phyloP scores from a whole-genome alignment of 768 basidiomycete species.

The Boletus eberwhitei region DNA sequence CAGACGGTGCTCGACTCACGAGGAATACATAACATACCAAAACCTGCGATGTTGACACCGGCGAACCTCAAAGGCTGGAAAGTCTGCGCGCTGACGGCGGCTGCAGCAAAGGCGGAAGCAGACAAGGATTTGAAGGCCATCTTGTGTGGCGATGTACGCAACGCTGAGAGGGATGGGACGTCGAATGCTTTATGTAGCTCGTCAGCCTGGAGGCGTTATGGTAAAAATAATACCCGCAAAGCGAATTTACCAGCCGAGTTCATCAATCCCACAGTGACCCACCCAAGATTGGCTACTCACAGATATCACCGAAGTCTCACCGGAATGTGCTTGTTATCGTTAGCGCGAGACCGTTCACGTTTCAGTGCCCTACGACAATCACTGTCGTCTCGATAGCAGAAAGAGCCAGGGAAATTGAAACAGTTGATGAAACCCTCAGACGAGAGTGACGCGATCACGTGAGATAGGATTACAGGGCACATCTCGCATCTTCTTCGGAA shows the following conservation, averaged over 20 bases:
- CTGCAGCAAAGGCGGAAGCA: slow-evolving; percentile 8
- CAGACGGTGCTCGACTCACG: background rate
- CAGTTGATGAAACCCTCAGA: too few relatives aligned
- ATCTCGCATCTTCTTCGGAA: background rate
- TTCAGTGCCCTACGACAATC: background rate
- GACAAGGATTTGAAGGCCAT: slow-evolving; percentile 21
- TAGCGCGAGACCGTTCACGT: background rate
- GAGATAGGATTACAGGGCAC: too few relatives aligned
- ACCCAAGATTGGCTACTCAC: too few relatives aligned
- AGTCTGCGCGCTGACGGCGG: slow-evolving; percentile 16
- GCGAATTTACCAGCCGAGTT: too few relatives aligned
- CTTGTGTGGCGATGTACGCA: background rate
- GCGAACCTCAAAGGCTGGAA: slow-evolving; percentile 31
- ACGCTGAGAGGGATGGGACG: background rate
- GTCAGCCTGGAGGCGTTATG: too few relatives aligned
- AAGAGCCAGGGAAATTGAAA: background rate
- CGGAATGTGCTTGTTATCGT: background rate
- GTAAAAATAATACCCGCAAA: too few relatives aligned
- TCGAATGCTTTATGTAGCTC: slow-evolving; percentile 11
- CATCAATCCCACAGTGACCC: too few relatives aligned
- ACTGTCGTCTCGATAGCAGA: background rate
- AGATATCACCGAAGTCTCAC: too few relatives aligned
- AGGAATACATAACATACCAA: slow-evolving; percentile 26
- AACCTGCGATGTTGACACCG: slow-evolving; percentile 55
- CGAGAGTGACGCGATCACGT: background rate